Evolutionary conservation across 176 grass and related monocot genomes (phyloP), one percentile per base, ranked within the genome.

Genomic region (Aegilops sharonensis): DNA sequence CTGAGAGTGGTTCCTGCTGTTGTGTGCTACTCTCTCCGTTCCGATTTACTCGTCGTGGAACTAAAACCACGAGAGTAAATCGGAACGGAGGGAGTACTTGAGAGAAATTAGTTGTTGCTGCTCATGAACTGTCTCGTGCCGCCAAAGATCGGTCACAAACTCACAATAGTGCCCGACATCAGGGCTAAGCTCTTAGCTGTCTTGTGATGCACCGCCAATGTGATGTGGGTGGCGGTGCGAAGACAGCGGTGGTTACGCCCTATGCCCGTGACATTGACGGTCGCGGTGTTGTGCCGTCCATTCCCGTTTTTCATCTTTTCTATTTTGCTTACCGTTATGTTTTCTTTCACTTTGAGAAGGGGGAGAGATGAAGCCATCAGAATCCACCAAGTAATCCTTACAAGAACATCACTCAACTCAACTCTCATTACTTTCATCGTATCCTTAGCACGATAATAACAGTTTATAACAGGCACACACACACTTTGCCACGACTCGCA

Each of bases 171-270:
- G 54, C 54, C 54, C 2, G 54, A 3, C 6, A 57, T 57, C 54
- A 57, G 5, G 14, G 5, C 52, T 56, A 56, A 20, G 2, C 50
- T 18, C 50, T 18, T 54, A 54, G 15, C 5, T 1, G 50, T 54
- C 15, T 15, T 18, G 5, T 0, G 14, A 17, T 50, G 13, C 48
- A 52, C 48, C 48, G 4, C 48, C 14, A 6, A 36, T 32, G 27
- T 27, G 27, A 27, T 27, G 27, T 27, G 27, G 27, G 27, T 27
- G 27, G 27, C 27, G 27, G 27, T 1, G 27, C 27, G 27, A 56
- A 56, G 52, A 56, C 0, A 56, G 17, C 0, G 50, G 1, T 56
- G 2, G 3, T 57, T 2, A 2, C 0, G 6, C 54, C 18, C 54
- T 57, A 57, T 3, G 54, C 54, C 15, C 54, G 9, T 57, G 54